Conservation (phyloP, 371 early-diverging fungal species). For the Mucor plumbeus region DNA sequence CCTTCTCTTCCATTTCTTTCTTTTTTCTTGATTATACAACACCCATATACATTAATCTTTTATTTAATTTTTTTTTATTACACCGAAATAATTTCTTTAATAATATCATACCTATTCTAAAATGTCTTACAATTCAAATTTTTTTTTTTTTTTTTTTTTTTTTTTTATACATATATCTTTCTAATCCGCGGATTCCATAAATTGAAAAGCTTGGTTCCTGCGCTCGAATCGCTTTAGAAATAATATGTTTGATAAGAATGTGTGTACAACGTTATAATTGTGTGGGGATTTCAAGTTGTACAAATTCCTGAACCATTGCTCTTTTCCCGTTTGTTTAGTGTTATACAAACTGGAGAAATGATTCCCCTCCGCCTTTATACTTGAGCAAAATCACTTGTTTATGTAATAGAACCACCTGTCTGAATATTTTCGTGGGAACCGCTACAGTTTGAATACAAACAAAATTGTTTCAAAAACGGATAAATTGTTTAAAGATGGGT, state of each 20-base stretch:
- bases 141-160: neutral
- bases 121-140: neutral
- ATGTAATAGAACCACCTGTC: neutral
- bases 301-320: neutral
- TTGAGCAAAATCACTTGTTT: neutral
- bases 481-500: conserved; percentile 5
- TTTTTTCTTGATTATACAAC: neutral
- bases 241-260: neutral
- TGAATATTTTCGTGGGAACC: conserved; percentile 5
- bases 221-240: neutral
- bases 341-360: neutral
- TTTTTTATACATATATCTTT: no score
- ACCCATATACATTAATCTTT: neutral
- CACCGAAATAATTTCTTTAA: neutral
- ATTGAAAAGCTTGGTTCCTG: neutral
- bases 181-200: neutral
- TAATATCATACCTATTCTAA: neutral
- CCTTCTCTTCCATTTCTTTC: neutral
- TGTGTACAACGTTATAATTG: neutral
- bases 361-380: no score
- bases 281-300: conserved; percentile 3
- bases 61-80: neutral
- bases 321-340: neutral
- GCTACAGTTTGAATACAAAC: neutral
- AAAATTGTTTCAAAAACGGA: neutral